phyloP scores from a whole-genome alignment of 768 basidiomycete genomes.

The Pisolithus tinctorius region DNA sequence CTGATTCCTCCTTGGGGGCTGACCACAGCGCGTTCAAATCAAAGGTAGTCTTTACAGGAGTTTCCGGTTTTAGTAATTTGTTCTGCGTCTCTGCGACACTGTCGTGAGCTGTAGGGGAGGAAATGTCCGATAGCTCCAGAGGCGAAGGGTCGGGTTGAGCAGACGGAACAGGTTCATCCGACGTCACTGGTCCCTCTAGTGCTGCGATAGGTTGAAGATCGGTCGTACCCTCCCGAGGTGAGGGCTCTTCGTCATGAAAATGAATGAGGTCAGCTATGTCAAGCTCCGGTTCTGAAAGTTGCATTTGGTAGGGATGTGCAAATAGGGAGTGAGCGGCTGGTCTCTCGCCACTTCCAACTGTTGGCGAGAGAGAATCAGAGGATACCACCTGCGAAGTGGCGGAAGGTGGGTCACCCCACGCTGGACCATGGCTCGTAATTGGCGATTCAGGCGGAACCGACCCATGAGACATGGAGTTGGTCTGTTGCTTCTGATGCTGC shows the following conservation, averaged over 20 bases:
- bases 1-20: slow-evolving; percentile 33
- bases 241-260: slow-evolving; percentile 54
- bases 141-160: slow-evolving; percentile 13
- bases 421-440: slow-evolving; percentile 34
- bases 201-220: slow-evolving; percentile 14
- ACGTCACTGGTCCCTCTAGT: slow-evolving; percentile 9
- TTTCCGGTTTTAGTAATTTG: slow-evolving; percentile 34
- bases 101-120: slow-evolving; percentile 30
- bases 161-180: slow-evolving; percentile 4
- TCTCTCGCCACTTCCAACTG: slow-evolving; percentile 20
- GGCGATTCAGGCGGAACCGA: slow-evolving; percentile 76
- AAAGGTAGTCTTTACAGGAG: slow-evolving; percentile 49
- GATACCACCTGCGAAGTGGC: slow-evolving; percentile 41
- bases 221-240: slow-evolving; percentile 26
- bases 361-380: slow-evolving; percentile 19
- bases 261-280: slow-evolving; percentile 74
- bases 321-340: slow-evolving; percentile 30
- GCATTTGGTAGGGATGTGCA: slow-evolving; percentile 24
- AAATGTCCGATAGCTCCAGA: slow-evolving; percentile 37
- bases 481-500: slow-evolving; percentile 38
- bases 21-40: slow-evolving; percentile 71
- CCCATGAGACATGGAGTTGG: slow-evolving; percentile 38
- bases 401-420: slow-evolving; percentile 62
- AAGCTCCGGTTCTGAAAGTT: slow-evolving; percentile 50
- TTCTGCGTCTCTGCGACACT: slow-evolving; percentile 17